These are phyloP conservation scores for Syzygium aromaticum DNA, from an alignment of 345 rosid genomes.

Conservation along the genomic window DNA sequence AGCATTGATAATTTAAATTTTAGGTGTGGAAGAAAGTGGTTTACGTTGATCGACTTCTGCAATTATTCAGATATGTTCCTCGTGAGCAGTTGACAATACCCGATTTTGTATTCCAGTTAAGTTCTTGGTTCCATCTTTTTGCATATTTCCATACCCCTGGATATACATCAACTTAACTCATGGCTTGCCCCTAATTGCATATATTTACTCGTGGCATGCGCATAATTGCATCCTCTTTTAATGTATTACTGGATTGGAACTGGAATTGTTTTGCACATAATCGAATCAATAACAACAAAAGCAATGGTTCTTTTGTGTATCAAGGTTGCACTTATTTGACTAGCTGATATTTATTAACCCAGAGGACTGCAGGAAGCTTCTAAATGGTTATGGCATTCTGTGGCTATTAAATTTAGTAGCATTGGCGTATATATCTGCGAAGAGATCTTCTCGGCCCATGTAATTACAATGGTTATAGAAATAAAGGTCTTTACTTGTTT, in stretches of 20 bases:
- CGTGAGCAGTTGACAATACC: conserved; percentile 99
- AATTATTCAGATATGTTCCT: conserved; percentile 91
- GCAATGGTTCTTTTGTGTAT: neutral
- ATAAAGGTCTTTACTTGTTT: neutral
- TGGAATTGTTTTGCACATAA: neutral
- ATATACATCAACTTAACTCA: neutral
- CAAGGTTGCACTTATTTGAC: neutral
- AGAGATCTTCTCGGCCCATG: neutral
- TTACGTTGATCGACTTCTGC: conserved; percentile 80
- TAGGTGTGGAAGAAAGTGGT: conserved; percentile 98
- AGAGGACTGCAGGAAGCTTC: neutral
- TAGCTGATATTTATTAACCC: neutral
- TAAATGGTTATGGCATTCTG: neutral
- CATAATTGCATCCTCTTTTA: neutral
- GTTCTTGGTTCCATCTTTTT: conserved; percentile 14
- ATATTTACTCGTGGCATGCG: neutral
- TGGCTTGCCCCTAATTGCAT: neutral
- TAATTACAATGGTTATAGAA: neutral
- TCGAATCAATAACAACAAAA: neutral
- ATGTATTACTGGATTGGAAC: neutral
- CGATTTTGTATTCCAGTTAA: conserved; percentile 97
- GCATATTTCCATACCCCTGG: neutral
- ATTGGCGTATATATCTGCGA: neutral
- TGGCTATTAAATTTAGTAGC: neutral
- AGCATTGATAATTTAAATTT: neutral